Percentiles rank a stretch among this genome's conserved stretches.
Conservation (phyloP, 1,284 basidiomycete genomes). For the Rhizopogon parksii region DNA sequence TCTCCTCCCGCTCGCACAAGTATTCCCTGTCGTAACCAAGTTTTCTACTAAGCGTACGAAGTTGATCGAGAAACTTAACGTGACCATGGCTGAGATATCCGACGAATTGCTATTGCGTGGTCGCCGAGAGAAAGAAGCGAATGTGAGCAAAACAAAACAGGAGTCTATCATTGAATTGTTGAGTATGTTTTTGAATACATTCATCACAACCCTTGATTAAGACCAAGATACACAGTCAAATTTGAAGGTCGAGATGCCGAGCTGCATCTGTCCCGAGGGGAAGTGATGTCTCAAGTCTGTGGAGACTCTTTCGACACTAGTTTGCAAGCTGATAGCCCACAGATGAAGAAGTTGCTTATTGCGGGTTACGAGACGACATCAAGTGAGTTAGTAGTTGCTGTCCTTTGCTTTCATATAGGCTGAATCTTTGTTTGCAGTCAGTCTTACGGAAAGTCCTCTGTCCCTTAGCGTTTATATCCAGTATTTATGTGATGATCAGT, state of each 20-base stretch:
- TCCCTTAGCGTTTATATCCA: neutral
- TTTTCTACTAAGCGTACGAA: constrained; percentile 37
- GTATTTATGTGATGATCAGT: neutral
- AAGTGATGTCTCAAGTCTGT: constrained; percentile 19
- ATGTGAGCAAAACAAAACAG: constrained; percentile 23
- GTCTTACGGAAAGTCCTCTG: constrained; percentile 11
- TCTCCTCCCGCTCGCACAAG: constrained; percentile 34
- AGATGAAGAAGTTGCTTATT: constrained; percentile 24
- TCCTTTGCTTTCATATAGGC: neutral
- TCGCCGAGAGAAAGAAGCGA: constrained; percentile 33
- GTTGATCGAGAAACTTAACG: constrained; percentile 32
- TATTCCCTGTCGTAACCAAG: constrained; percentile 37
- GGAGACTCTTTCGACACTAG: neutral
- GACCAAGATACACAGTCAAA: constrained; percentile 8
- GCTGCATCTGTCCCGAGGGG: constrained; percentile 16
- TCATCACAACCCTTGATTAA: neutral
- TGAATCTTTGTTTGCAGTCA: constrained; percentile 9
- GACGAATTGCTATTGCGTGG: constrained; percentile 38
- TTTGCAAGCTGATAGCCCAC: neutral
- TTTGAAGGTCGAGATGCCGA: constrained; percentile 11
- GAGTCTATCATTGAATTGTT: constrained; percentile 41
- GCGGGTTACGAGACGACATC: constrained; percentile 28
- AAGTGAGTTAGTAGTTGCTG: constrained; percentile 10
- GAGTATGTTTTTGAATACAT: constrained; percentile 5
- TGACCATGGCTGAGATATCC: constrained; percentile 40